phyloP scores from a whole-genome alignment of 2,329 filamentous ascomycete genomes.

The Penicillium thymicola region DNA sequence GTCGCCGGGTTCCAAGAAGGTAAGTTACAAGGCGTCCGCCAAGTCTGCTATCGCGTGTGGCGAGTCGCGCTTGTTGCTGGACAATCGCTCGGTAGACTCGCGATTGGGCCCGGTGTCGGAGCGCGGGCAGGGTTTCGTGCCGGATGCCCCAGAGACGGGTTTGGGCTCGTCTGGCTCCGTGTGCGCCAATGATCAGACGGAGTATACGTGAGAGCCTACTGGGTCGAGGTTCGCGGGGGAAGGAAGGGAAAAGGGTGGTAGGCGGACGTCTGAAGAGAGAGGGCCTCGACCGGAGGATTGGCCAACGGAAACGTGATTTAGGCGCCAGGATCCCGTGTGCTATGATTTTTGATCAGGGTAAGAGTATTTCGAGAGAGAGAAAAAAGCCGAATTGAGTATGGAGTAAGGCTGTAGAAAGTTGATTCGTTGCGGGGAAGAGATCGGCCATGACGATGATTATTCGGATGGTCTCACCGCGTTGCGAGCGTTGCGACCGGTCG shows the following conservation, averaged over 20 bases:
- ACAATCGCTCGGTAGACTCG: slow-evolving; percentile 73
- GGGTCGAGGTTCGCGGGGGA: slow-evolving; percentile 18
- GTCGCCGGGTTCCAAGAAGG: slow-evolving; percentile 26
- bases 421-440: slow-evolving; percentile 9
- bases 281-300: slow-evolving; percentile 16
- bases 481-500: no score
- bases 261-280: slow-evolving; percentile 16
- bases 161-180: slow-evolving; percentile 60
- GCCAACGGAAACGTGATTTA: slow-evolving; percentile 23
- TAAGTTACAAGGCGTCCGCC: slow-evolving; percentile 25
- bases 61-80: slow-evolving; percentile 57
- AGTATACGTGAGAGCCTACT: slow-evolving; percentile 51
- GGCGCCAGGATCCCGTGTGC: slow-evolving; percentile 27
- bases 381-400: neutral
- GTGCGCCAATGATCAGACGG: slow-evolving; percentile 61
- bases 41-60: slow-evolving; percentile 41
- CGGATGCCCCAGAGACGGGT: slow-evolving; percentile 67
- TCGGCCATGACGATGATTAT: slow-evolving; percentile 10
- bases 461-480: slow-evolving; percentile 7
- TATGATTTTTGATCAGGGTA: neutral
- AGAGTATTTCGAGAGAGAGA: neutral
- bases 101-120: slow-evolving; percentile 69
- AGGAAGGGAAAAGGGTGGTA: slow-evolving; percentile 13
- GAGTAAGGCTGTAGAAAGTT: neutral
- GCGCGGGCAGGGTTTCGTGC: slow-evolving; percentile 68